phyloP scores from a whole-genome alignment of 345 rosid species.

The Aquilaria sinensis region DNA sequence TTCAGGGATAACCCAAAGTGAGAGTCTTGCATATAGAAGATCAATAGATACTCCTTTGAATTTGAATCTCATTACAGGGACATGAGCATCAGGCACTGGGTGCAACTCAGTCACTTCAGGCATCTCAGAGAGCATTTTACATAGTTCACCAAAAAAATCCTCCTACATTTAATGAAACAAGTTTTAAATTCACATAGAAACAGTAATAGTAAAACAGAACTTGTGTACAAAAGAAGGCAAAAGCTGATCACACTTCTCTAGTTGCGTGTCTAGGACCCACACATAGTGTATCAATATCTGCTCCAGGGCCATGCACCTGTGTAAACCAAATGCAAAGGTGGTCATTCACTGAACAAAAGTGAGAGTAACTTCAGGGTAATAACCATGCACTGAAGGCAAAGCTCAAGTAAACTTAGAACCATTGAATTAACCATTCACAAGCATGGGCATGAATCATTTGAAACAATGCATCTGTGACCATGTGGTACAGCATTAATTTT shows the following conservation, averaged over 20 bases:
- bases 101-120: constrained; percentile 94
- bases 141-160: constrained; percentile 89
- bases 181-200: constrained; percentile 17
- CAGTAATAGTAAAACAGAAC: constrained; percentile 11
- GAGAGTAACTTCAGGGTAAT: no score
- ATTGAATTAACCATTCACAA: no score
- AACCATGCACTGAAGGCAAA: no score
- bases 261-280: constrained; percentile 96
- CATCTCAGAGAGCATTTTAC: constrained; percentile 77
- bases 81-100: constrained; percentile 98
- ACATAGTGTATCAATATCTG: constrained; percentile 93
- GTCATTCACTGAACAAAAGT: no score
- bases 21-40: constrained; percentile 87
- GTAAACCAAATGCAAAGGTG: constrained; percentile 8
- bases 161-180: constrained; percentile 42
- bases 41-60: constrained; percentile 89
- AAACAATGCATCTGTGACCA: no score
- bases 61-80: constrained; percentile 87
- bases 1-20: constrained; percentile 95
- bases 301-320: constrained; percentile 99
- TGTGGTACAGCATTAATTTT: no score
- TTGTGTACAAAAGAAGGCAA: constrained; percentile 15
- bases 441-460: no score
- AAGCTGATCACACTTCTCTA: constrained; percentile 69
- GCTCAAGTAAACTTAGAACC: no score